Evolutionary conservation across 768 basidiomycete species (phyloP).

Genomic region (Roridomyces roridus): DNA sequence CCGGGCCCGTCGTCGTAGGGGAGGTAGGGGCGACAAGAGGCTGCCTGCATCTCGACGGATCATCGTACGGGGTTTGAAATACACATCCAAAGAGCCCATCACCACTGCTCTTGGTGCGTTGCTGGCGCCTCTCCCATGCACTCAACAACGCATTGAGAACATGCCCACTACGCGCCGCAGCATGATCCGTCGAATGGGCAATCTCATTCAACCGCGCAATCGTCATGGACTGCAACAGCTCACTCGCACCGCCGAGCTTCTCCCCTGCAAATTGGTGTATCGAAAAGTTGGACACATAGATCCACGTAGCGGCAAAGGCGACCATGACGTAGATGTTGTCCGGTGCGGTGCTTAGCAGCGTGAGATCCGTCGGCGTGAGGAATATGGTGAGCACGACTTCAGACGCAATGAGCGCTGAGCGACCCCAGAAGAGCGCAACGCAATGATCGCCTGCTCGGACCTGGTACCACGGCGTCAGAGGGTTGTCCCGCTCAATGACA

Average conservation of each 20-base stretch:
- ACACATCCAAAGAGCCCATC: background rate
- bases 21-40: no score
- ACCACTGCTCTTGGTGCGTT: background rate
- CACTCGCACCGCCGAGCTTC: slow-evolving; percentile 44
- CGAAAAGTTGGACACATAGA: slow-evolving; percentile 50
- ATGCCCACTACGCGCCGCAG: slow-evolving; percentile 48
- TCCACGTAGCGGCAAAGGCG: slow-evolving; percentile 47
- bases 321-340: slow-evolving; percentile 49
- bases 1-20: no score
- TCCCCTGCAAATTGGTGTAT: slow-evolving; percentile 39
- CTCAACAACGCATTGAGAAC: slow-evolving; percentile 41
- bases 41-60: background rate
- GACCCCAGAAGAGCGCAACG: slow-evolving; percentile 40
- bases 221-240: slow-evolving; percentile 39
- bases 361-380: slow-evolving; percentile 39
- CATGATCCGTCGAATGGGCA: slow-evolving; percentile 45
- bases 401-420: slow-evolving; percentile 42
- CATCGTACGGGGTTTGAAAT: slow-evolving; percentile 3
- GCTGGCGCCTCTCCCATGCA: slow-evolving; percentile 24
- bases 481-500: slow-evolving; percentile 17
- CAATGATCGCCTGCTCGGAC: slow-evolving; percentile 41
- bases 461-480: slow-evolving; percentile 39
- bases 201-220: slow-evolving; percentile 41
- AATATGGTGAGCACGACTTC: slow-evolving; percentile 42
- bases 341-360: slow-evolving; percentile 45